A percentile compares a stretch with the other conserved stretches of the same genome.
Evolutionary conservation across 2,329 filamentous ascomycete genomes (phyloP).

Genomic region (Aspergillus ustus): DNA sequence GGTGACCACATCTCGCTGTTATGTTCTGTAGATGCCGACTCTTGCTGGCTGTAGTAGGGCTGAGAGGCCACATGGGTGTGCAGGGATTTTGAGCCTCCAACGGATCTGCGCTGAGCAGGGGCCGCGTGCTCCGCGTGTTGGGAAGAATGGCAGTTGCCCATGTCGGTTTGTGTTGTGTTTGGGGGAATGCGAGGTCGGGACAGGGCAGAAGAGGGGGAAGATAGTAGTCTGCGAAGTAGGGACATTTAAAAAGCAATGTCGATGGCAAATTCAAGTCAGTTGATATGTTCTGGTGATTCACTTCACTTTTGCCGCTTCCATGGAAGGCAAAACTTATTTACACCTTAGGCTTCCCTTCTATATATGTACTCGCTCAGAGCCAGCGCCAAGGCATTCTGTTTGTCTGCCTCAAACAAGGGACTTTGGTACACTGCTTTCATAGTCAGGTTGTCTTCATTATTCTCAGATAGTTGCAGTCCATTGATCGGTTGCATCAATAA

Average conservation of each 20-base stretch:
- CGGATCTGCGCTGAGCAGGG: constrained; percentile 6
- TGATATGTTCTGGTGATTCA: neutral
- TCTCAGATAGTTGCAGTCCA: neutral
- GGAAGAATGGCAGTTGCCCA: constrained; percentile 17
- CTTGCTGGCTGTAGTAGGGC: constrained; percentile 3
- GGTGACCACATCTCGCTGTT: constrained; percentile 21
- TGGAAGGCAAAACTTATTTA: neutral
- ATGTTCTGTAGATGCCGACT: neutral
- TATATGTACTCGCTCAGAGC: neutral
- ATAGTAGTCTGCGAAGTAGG: constrained; percentile 5
- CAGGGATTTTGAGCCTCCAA: constrained; percentile 11
- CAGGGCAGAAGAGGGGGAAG: neutral
- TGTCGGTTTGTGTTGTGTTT: neutral
- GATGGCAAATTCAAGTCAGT: neutral
- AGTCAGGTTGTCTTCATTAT: neutral
- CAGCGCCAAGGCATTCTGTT: neutral
- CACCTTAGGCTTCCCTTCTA: neutral
- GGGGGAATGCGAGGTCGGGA: neutral
- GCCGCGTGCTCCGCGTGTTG: neutral
- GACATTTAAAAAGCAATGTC: neutral
- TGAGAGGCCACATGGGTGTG: constrained; percentile 2
- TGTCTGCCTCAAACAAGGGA: neutral
- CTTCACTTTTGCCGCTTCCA: neutral
- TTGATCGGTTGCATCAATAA: neutral
- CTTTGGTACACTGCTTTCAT: neutral